Evolutionary conservation across 1,139 yeast genomes (phyloP).

Genomic region (Geotrichum fermentans): DNA sequence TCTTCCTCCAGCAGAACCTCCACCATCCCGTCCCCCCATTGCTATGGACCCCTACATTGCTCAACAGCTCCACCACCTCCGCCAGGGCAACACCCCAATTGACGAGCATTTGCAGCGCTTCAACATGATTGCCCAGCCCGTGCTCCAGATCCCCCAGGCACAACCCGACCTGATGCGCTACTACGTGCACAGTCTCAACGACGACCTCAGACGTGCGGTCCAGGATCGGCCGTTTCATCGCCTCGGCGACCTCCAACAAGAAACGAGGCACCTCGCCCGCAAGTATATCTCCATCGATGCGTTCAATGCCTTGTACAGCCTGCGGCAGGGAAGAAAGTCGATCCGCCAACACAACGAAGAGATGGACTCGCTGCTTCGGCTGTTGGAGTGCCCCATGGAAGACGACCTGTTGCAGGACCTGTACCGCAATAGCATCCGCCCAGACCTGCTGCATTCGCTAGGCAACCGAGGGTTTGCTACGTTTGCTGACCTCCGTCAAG

Average conservation of each 20-base stretch:
- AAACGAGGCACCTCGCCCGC: conserved; percentile 9
- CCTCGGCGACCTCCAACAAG: conserved; percentile 13
- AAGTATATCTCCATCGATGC: conserved; percentile 16
- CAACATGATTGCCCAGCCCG: conserved; percentile 16
- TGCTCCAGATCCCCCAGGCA: conserved; percentile 9
- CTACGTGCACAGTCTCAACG: conserved; percentile 8
- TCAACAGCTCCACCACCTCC: conserved; percentile 10
- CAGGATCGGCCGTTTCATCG: conserved; percentile 1
- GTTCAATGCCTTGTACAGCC: conserved; percentile 10
- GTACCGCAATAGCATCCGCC: conserved; percentile 12
- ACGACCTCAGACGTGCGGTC: conserved; percentile 10
- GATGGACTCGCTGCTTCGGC: conserved; percentile 9
- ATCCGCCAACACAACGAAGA: conserved; percentile 7
- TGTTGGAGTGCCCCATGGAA: conserved; percentile 16
- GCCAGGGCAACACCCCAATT: conserved; percentile 4
- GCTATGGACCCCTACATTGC: not conserved
- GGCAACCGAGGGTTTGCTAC: conserved; percentile 6
- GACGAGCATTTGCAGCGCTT: conserved; percentile 10
- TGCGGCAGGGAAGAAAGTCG: conserved; percentile 8
- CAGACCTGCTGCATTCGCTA: not conserved
- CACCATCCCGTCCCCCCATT: too few relatives aligned
- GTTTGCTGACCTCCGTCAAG: conserved; percentile 6
- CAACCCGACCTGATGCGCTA: conserved; percentile 12
- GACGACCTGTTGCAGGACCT: conserved; percentile 17
- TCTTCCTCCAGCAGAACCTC: too few relatives aligned